Conservation (phyloP, 257 asterid species). For the Ajuga chamaepitys region DNA sequence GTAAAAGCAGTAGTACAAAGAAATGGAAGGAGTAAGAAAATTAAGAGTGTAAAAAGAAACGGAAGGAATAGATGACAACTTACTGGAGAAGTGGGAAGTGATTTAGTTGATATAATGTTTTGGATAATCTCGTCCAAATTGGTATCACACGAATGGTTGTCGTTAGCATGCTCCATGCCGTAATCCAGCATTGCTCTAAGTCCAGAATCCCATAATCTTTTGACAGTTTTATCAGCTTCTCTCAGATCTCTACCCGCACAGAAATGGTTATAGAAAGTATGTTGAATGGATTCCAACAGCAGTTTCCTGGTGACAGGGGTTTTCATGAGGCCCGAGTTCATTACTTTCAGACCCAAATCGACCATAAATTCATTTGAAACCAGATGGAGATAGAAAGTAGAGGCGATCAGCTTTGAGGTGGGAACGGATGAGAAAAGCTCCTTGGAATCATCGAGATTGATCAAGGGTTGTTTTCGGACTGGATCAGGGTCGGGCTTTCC, state of each 20-base stretch:
- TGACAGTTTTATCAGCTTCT: slow-evolving; percentile 37
- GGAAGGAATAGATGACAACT: too few species aligned
- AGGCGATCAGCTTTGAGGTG: slow-evolving; percentile 34
- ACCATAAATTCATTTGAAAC: slow-evolving; percentile 34
- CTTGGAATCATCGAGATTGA: slow-evolving; percentile 27
- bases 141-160: slow-evolving; percentile 46
- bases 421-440: slow-evolving; percentile 38
- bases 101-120: slow-evolving; percentile 34
- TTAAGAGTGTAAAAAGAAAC: too few species aligned
- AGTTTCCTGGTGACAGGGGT: slow-evolving; percentile 29
- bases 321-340: slow-evolving; percentile 48
- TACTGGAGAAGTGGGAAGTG: slow-evolving; percentile 41
- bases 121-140: slow-evolving; percentile 38
- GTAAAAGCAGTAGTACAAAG: too few species aligned
- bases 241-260: slow-evolving; percentile 53
- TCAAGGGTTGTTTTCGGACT: neutral
- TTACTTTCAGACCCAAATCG: slow-evolving; percentile 40
- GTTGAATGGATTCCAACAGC: slow-evolving; percentile 21
- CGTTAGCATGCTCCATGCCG: slow-evolving; percentile 59
- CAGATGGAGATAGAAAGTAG: slow-evolving; percentile 39
- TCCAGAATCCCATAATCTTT: slow-evolving; percentile 35
- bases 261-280: slow-evolving; percentile 52
- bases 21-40: too few species aligned
- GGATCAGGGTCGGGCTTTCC: neutral
- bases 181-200: slow-evolving; percentile 68